phyloP scores from a whole-genome alignment of 306 rosid species.

The Oxytropis ochrocephala region DNA sequence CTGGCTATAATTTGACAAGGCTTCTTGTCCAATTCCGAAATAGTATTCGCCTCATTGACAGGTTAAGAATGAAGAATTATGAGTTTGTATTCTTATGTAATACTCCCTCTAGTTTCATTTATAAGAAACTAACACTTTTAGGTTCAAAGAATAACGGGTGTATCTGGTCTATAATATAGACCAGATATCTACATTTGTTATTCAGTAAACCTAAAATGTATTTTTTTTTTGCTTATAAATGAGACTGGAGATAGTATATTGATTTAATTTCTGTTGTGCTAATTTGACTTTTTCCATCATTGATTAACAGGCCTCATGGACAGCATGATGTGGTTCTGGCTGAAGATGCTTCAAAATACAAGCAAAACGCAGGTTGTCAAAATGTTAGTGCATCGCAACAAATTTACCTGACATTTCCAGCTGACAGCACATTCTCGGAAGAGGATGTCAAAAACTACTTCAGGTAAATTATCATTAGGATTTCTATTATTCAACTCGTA shows the following conservation, averaged over 20 bases:
- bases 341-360: slow-evolving; percentile 51
- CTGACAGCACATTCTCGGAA: slow-evolving; percentile 78
- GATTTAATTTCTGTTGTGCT: not conserved
- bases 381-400: slow-evolving; percentile 68
- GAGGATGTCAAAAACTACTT: slow-evolving; percentile 81
- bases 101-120: too few species aligned
- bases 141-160: too few species aligned
- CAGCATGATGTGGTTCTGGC: slow-evolving; percentile 74
- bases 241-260: too few species aligned
- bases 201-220: too few species aligned
- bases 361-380: slow-evolving; percentile 53
- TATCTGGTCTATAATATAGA: too few species aligned
- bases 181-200: too few species aligned
- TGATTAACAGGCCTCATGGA: slow-evolving; percentile 74
- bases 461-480: slow-evolving; percentile 28
- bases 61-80: slow-evolving; percentile 31
- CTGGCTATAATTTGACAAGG: slow-evolving; percentile 79
- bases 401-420: slow-evolving; percentile 83
- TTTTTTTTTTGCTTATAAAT: too few species aligned
- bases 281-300: not conserved
- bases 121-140: too few species aligned
- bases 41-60: slow-evolving; percentile 63
- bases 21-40: slow-evolving; percentile 60
- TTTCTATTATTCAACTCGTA: not conserved
- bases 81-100: not conserved